Evolutionary conservation across 2,329 filamentous ascomycete genomes (phyloP), one percentile per base, ranked within the genome.

Genomic region (Rhynchosporium secalis): DNA sequence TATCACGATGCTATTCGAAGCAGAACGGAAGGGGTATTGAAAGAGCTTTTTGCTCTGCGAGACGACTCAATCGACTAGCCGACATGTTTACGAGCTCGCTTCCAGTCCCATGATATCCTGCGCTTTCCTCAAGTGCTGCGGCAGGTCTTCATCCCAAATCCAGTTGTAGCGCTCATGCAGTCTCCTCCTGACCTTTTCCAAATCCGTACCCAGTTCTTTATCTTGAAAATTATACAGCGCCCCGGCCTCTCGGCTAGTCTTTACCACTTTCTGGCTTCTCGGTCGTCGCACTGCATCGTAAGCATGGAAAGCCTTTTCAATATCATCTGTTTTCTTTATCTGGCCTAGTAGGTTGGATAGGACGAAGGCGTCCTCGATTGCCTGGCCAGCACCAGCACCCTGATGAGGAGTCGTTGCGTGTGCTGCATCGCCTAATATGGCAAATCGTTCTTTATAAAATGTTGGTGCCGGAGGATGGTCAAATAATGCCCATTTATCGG

Each of bases 1-100:
- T 95, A 95, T 72, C 94, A 98, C 75, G 89, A 95, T 72, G 94
- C 90, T 0, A 75, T 97, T 48, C 82, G 91, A 63, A 81, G 82
- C 57, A 90, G 86, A 76, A 80, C 87, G 4, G 89, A 91, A 33
- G 90, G 96, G 68, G 85, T 97, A 20, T 78, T 96, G 70, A 84
- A 84, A 69, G 84, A 89, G 70, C 78, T 96, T 3, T 95, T 96
- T 73, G 84, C 81, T 57, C 75, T 96, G 73, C 84, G 92, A 67
- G 92, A 96, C 64, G 83, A 87, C 68, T 78, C 78, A 2, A 79
- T 87, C 41, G 83, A 88, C 69, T 88, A 65, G 66, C n/a, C 8
- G 43, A 7, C 41, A 46, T 48, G 45, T 40, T 45, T 65, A 67
- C 47, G 65, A 59, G 38, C 43, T 60, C 40, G 51, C 36, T 10